A percentile compares a stretch with the other conserved stretches of the same genome.
phyloP scores from a whole-genome alignment of 306 rosid species.

The Spatholobus suberectus region DNA sequence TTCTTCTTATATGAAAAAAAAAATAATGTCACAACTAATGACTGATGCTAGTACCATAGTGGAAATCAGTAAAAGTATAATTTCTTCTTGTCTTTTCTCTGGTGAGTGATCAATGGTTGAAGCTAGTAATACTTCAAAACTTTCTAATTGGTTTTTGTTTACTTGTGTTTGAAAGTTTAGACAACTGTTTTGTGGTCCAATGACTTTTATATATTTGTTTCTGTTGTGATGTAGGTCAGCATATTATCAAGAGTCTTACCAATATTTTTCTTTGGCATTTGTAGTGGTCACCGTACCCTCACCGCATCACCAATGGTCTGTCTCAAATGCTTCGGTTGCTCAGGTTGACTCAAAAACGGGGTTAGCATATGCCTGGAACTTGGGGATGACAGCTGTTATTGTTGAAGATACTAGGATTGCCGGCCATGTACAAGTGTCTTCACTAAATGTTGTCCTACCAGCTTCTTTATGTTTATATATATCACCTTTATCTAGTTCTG shows the following conservation, averaged over 20 bases:
- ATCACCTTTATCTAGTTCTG: slow-evolving; percentile 63
- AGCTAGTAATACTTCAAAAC: slow-evolving; percentile 14
- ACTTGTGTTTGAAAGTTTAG: slow-evolving; percentile 19
- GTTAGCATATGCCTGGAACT: slow-evolving; percentile 62
- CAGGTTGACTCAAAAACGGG: slow-evolving; percentile 71
- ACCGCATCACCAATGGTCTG: slow-evolving; percentile 88
- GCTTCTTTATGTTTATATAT: slow-evolving; percentile 65
- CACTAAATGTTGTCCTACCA: slow-evolving; percentile 84
- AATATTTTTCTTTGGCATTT: slow-evolving; percentile 44
- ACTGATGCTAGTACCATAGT: background rate
- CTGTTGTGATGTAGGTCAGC: slow-evolving; percentile 29
- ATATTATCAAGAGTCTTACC: slow-evolving; percentile 35
- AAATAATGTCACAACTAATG: background rate
- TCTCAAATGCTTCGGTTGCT: slow-evolving; percentile 85
- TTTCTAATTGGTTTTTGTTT: slow-evolving; percentile 32
- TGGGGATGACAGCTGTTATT: slow-evolving; percentile 72
- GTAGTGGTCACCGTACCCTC: slow-evolving; percentile 88
- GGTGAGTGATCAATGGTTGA: background rate
- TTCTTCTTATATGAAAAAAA: background rate
- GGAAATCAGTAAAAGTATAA: background rate
- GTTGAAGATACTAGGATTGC: slow-evolving; percentile 93
- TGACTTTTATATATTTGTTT: slow-evolving; percentile 29
- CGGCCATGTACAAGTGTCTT: slow-evolving; percentile 84
- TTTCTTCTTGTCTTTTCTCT: slow-evolving; percentile 5
- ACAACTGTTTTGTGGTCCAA: slow-evolving; percentile 8